These are phyloP conservation scores for Leucocoprinus sp. DNA, from an alignment of 768 basidiomycete species.

Conservation along the genomic window DNA sequence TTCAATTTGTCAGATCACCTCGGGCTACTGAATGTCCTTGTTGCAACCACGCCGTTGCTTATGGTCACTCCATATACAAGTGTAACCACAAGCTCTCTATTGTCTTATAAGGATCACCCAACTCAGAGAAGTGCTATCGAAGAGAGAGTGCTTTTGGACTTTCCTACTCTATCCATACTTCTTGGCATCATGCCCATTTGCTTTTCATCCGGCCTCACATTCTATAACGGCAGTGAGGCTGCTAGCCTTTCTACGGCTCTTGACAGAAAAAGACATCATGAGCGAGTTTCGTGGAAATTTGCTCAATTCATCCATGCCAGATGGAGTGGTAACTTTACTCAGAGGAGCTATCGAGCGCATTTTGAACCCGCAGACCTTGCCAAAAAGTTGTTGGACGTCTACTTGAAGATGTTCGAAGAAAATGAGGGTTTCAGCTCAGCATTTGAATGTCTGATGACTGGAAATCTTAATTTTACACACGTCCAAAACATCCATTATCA, in stretches of 20 bases:
- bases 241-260: neutral
- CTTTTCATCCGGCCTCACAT: slow-evolving; percentile 3
- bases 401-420: slow-evolving; percentile 33
- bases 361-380: slow-evolving; percentile 21
- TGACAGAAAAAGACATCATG: neutral
- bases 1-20: slow-evolving; percentile 42
- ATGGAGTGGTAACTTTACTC: neutral
- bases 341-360: neutral
- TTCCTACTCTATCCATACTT: slow-evolving; percentile 12
- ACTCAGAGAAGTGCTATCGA: slow-evolving; percentile 3
- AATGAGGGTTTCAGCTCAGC: slow-evolving; percentile 24
- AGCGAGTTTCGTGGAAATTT: slow-evolving; percentile 5
- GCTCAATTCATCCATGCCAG: slow-evolving; percentile 1
- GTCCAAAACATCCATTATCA: slow-evolving; percentile 33
- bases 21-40: slow-evolving; percentile 38
- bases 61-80: slow-evolving; percentile 21
- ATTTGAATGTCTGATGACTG: neutral
- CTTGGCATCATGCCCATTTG: slow-evolving; percentile 2
- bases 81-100: slow-evolving; percentile 35
- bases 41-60: slow-evolving; percentile 30
- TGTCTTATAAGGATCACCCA: slow-evolving; percentile 14
- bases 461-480: slow-evolving; percentile 1
- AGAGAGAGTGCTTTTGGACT: slow-evolving; percentile 7
- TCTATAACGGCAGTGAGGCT: slow-evolving; percentile 2
- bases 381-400: slow-evolving; percentile 32